Evolutionary conservation across 108 stramenopile species (phyloP).

Genomic region (Fragilaria crotonensis): DNA sequence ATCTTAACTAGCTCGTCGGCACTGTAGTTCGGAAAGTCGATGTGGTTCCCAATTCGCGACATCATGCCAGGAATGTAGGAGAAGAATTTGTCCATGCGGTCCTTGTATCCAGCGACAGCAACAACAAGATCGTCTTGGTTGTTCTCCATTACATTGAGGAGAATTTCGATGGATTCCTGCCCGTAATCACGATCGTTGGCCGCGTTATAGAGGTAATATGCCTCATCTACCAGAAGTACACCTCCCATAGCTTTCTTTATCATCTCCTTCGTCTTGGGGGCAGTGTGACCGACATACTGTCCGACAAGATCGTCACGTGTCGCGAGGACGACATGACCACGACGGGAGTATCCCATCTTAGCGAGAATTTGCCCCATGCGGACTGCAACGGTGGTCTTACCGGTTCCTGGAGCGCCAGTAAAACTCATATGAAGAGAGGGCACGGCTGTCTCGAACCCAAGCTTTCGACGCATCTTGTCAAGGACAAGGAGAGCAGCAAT

Average conservation of each 20-base stretch:
- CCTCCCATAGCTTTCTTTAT: constrained; percentile 98
- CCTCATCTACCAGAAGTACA: constrained; percentile 96
- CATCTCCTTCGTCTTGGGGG: constrained; percentile 98
- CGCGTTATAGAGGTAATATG: constrained; percentile 98
- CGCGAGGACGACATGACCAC: constrained; percentile 94
- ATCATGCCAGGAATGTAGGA: constrained; percentile 98
- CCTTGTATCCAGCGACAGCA: constrained; percentile 97
- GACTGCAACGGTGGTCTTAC: constrained; percentile 97
- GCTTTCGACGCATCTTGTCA: constrained; percentile 97
- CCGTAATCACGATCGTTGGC: constrained; percentile 98
- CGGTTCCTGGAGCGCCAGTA: constrained; percentile 96
- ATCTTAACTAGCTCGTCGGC: constrained; percentile 93
- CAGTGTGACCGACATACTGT: constrained; percentile 98
- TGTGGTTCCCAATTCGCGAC: constrained; percentile 97
- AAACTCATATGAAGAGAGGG: constrained; percentile 98
- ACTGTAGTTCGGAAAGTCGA: constrained; percentile 97
- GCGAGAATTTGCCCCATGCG: constrained; percentile 98
- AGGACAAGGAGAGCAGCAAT: constrained; percentile 95
- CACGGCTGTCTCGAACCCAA: constrained; percentile 94
- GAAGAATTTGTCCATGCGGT: constrained; percentile 98
- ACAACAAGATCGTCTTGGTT: constrained; percentile 97
- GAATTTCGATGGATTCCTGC: constrained; percentile 98
- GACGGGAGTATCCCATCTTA: constrained; percentile 96
- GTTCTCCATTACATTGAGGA: constrained; percentile 98
- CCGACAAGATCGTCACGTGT: constrained; percentile 98